phyloP scores from a whole-genome alignment of 2,329 filamentous ascomycete species.

The Pezicula radicicola region DNA sequence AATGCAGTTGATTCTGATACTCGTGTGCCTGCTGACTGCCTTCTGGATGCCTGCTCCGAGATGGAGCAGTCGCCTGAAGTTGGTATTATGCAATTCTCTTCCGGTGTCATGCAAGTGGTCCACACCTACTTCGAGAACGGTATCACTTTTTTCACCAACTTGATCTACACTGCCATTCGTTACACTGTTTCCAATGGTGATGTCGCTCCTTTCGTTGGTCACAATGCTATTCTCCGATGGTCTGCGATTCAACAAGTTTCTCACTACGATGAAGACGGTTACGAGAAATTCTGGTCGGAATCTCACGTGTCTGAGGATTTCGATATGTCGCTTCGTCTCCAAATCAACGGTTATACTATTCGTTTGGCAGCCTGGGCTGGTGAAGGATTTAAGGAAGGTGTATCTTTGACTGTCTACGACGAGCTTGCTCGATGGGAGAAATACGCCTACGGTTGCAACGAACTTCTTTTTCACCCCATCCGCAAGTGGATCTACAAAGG shows the following conservation, averaged over 20 bases:
- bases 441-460: constrained; percentile 81
- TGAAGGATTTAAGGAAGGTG: constrained; percentile 79
- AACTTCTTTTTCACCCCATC: constrained; percentile 77
- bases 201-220: constrained; percentile 77
- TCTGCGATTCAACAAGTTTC: constrained; percentile 71
- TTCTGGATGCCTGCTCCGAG: constrained; percentile 76
- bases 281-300: constrained; percentile 81
- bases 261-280: constrained; percentile 66
- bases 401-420: constrained; percentile 81
- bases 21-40: constrained; percentile 72
- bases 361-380: constrained; percentile 71
- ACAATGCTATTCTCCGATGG: constrained; percentile 76
- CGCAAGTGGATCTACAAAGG: constrained; percentile 69
- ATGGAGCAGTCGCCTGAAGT: constrained; percentile 80
- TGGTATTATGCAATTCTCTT: constrained; percentile 75
- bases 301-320: constrained; percentile 79
- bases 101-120: constrained; percentile 76
- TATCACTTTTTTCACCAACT: constrained; percentile 69
- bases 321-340: constrained; percentile 76
- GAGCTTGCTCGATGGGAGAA: constrained; percentile 85
- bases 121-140: constrained; percentile 70
- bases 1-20: constrained; percentile 67
- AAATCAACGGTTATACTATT: constrained; percentile 69
- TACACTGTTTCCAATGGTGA: constrained; percentile 77
- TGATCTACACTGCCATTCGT: constrained; percentile 74